Conservation (phyloP, 2,329 filamentous ascomycete genomes). For the Trichoderma sp. region DNA sequence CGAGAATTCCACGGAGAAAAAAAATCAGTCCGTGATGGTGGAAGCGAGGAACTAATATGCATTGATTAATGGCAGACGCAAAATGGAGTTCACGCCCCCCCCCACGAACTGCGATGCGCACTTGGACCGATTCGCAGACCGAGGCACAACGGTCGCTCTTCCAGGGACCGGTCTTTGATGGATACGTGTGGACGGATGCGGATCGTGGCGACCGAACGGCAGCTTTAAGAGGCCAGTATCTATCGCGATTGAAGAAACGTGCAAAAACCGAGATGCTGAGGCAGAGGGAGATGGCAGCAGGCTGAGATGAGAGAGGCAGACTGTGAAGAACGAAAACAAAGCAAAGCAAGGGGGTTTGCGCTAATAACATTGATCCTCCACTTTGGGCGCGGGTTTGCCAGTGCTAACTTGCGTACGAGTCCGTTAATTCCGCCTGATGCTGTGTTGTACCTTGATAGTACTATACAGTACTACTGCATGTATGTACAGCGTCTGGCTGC, state of each 20-base stretch:
- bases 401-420: neutral
- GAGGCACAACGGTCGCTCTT: neutral
- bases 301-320: neutral
- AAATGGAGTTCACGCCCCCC: conserved; percentile 7
- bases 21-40: neutral
- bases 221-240: neutral
- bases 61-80: conserved; percentile 3
- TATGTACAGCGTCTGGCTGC: neutral
- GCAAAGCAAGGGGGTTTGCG: neutral
- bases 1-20: neutral
- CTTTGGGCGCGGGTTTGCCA: neutral
- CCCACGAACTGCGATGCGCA: conserved; percentile 2
- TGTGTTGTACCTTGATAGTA: neutral
- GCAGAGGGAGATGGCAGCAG: neutral
- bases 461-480: neutral
- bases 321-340: neutral
- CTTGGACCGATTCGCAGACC: conserved; percentile 17
- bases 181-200: neutral
- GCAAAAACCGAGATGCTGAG: neutral
- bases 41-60: conserved; percentile 11
- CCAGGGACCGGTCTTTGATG: neutral
- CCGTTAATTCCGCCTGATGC: neutral
- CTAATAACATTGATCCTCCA: neutral
- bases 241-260: neutral
- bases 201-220: neutral